Evolutionary conservation across 2,329 filamentous ascomycete species (phyloP).

Genomic region (Knufia petricola): DNA sequence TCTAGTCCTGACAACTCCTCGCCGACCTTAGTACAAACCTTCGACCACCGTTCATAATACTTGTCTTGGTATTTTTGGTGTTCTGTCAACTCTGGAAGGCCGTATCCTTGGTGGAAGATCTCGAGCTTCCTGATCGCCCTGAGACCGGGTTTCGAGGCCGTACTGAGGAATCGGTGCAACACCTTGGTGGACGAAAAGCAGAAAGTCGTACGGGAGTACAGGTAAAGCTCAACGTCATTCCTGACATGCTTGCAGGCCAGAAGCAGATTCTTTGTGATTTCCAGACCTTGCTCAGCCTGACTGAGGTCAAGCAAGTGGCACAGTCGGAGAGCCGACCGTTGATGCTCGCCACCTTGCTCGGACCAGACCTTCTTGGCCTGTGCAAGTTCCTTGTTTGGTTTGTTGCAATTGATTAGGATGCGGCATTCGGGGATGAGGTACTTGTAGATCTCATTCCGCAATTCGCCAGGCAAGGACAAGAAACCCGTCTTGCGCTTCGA

Average conservation of each 20-base stretch:
- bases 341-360: conserved; percentile 12
- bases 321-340: conserved; percentile 15
- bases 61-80: conserved; percentile 17
- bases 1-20: conserved; percentile 14
- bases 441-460: conserved; percentile 60
- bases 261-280: conserved; percentile 12
- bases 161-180: conserved; percentile 32
- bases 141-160: conserved; percentile 34
- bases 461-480: conserved; percentile 57
- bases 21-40: conserved; percentile 12
- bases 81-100: conserved; percentile 16
- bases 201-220: conserved; percentile 22
- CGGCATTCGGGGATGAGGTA: conserved; percentile 43
- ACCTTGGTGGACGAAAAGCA: conserved; percentile 19
- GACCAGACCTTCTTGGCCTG: conserved; percentile 8
- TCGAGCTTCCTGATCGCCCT: conserved; percentile 29
- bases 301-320: neutral
- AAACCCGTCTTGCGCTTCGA: conserved; percentile 34
- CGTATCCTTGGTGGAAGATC: conserved; percentile 18
- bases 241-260: conserved; percentile 21
- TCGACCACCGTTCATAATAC: conserved; percentile 19
- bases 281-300: conserved; percentile 1
- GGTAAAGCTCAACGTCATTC: conserved; percentile 15
- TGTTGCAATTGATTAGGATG: conserved; percentile 14
- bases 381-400: conserved; percentile 17